phyloP scores from a whole-genome alignment of 495 filamentous ascomycete species.

The Xylaria grammica region DNA sequence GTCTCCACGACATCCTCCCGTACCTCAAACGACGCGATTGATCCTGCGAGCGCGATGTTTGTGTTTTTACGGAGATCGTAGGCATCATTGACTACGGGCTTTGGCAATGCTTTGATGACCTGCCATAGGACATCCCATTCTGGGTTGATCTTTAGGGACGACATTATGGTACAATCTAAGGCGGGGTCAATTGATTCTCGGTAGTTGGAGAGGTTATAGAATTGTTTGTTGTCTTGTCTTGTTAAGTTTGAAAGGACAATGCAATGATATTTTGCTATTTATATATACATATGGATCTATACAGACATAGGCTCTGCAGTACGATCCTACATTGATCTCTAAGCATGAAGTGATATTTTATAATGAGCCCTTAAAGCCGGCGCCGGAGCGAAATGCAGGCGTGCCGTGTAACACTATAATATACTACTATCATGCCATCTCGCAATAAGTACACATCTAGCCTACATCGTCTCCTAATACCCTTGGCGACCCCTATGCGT shows the following conservation, averaged over 20 bases:
- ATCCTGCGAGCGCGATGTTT: constrained; percentile 3
- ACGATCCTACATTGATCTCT: neutral
- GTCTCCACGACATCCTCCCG: constrained; percentile 27
- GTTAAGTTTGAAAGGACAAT: neutral
- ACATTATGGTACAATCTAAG: constrained; percentile 12
- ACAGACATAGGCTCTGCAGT: neutral
- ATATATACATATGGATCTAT: neutral
- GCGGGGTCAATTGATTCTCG: no score
- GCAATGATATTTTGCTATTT: neutral
- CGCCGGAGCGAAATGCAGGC: no score
- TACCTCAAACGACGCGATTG: constrained; percentile 8
- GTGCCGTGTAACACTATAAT: no score
- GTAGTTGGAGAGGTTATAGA: neutral
- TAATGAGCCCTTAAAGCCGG: no score
- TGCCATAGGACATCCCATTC: constrained; percentile 19
- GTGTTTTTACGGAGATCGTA: constrained; percentile 7
- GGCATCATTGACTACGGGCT: constrained; percentile 14
- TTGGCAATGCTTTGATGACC: constrained; percentile 9
- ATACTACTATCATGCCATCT: no score
- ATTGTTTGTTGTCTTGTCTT: no score
- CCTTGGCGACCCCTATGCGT: no score
- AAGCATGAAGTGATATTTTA: no score
- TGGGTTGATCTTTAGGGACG: constrained; percentile 24
- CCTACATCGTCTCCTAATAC: no score
- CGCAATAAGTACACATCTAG: no score